phyloP scores from a whole-genome alignment of 2,329 filamentous ascomycete species.

The Fusarium oxysporum region DNA sequence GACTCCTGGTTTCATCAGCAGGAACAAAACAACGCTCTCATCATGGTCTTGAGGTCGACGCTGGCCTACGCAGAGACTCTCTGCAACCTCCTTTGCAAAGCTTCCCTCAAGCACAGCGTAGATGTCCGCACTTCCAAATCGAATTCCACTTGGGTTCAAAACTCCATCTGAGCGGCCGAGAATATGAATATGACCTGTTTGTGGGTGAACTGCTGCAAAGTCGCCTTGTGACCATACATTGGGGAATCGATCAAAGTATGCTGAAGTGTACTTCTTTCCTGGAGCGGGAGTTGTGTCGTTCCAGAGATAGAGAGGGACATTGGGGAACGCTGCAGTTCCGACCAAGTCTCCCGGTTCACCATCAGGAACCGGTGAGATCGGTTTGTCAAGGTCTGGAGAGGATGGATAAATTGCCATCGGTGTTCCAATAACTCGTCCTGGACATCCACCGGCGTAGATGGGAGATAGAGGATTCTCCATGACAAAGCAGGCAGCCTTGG shows the following conservation, averaged over 20 bases:
- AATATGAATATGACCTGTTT: slow-evolving; percentile 73
- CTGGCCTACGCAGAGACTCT: slow-evolving; percentile 86
- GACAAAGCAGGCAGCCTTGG: slow-evolving; percentile 68
- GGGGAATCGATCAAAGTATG: slow-evolving; percentile 72
- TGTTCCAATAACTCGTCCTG: slow-evolving; percentile 62
- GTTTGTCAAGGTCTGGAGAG: slow-evolving; percentile 56
- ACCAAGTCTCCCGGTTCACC: slow-evolving; percentile 83
- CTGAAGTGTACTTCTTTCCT: slow-evolving; percentile 67
- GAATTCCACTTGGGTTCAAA: slow-evolving; percentile 80
- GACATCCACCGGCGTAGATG: slow-evolving; percentile 68
- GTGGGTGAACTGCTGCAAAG: slow-evolving; percentile 77
- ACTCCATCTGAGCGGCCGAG: slow-evolving; percentile 82
- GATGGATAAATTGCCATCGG: slow-evolving; percentile 70
- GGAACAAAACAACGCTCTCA: slow-evolving; percentile 66
- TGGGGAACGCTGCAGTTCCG: slow-evolving; percentile 77
- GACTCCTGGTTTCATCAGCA: slow-evolving; percentile 67
- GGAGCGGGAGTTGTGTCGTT: slow-evolving; percentile 62
- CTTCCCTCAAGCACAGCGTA: slow-evolving; percentile 77
- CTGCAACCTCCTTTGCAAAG: slow-evolving; percentile 72
- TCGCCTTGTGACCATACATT: slow-evolving; percentile 87
- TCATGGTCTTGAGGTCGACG: slow-evolving; percentile 68
- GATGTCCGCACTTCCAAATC: slow-evolving; percentile 84
- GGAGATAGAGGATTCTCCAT: slow-evolving; percentile 76
- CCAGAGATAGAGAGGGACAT: slow-evolving; percentile 77
- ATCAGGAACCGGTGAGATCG: slow-evolving; percentile 58